Base-by-base conservation (phyloP, 1,284 basidiomycete species). In the Heliocybe sulcata region DNA sequence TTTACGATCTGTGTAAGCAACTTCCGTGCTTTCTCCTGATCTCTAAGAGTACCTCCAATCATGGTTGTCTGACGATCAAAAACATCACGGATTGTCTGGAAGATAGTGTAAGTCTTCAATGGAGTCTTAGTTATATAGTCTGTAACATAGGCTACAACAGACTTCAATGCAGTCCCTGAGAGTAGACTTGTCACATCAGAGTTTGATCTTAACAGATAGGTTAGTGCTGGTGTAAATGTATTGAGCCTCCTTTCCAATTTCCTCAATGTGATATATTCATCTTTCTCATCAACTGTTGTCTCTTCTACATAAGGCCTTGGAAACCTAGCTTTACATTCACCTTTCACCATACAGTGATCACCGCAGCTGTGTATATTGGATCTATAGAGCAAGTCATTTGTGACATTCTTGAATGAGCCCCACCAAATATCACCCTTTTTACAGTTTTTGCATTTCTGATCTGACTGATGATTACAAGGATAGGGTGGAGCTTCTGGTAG, bases 81-180 rank as follows among this genome's bases (percentile, higher is more conserved):
- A 2, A 69, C 60, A 16, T 52, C 53, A 29, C 53, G 45, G 11
- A 73, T 62, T n/a, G 63, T 56, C 19, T 69, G 63, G 65, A 73
- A 72, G 19, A 71, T 63, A 1, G 56, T 58, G 58, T 69, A 62
- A 2, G 70, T 73, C 48, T 72, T 72, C 19, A 74, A 53, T 1
- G 56, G 29, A 4, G 59, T 45, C 53, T 75, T 75, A 0, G 71
- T 73, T 25, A 76, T 65, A 62, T 74, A 75, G 54, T 75, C 70
- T 3, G 71, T 65, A 2, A 74, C 63, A 65, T 74, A 75, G 3
- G 61, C 58, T 4, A 74, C 56, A 2, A 73, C 65, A 23, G 69
- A 64, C 55, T 71, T 72, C 3, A 74, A 63, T 3, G 67, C 65
- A 19, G 69, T 72, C 1, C 71, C 69, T 27, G 70, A 72, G 3